phyloP scores from a whole-genome alignment of 768 basidiomycete species.

The Mycena epipterygia region DNA sequence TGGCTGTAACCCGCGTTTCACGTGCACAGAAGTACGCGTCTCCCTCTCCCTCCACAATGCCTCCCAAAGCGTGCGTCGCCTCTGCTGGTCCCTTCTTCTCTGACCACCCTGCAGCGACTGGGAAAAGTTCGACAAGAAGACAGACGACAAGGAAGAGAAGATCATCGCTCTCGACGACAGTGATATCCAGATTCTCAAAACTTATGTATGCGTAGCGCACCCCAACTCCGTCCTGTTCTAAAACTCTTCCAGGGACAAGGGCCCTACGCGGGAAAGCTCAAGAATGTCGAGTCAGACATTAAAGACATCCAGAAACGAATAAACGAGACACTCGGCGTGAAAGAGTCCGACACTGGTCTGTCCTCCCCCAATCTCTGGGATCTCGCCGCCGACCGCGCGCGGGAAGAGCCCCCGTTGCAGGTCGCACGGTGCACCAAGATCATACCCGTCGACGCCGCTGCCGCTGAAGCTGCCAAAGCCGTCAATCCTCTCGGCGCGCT shows the following conservation, averaged over 20 bases:
- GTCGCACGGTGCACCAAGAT: constrained; percentile 99
- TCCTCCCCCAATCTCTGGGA: constrained; percentile 99
- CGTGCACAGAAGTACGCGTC: too few relatives aligned
- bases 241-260: constrained; percentile 87
- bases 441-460: constrained; percentile 83
- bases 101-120: constrained; percentile 78
- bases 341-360: constrained; percentile 98
- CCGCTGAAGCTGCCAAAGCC: constrained; percentile 82
- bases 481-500: constrained; percentile 83
- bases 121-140: constrained; percentile 97
- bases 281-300: constrained; percentile 91
- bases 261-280: constrained; percentile 91
- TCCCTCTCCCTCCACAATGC: constrained; percentile 67
- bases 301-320: constrained; percentile 97
- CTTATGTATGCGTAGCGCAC: constrained; percentile 75
- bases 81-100: constrained; percentile 20
- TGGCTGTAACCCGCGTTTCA: neutral
- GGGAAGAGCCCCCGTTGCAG: constrained; percentile 94
- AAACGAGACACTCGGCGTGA: constrained; percentile 98
- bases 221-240: neutral
- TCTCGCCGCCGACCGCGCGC: constrained; percentile 89
- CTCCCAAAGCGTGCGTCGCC: constrained; percentile 92
- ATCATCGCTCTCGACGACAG: constrained; percentile 97
- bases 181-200: constrained; percentile 99
- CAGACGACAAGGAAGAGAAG: constrained; percentile 91